Evolutionary conservation across 768 basidiomycete species (phyloP).

Genomic region (Solioccasus polychromus): DNA sequence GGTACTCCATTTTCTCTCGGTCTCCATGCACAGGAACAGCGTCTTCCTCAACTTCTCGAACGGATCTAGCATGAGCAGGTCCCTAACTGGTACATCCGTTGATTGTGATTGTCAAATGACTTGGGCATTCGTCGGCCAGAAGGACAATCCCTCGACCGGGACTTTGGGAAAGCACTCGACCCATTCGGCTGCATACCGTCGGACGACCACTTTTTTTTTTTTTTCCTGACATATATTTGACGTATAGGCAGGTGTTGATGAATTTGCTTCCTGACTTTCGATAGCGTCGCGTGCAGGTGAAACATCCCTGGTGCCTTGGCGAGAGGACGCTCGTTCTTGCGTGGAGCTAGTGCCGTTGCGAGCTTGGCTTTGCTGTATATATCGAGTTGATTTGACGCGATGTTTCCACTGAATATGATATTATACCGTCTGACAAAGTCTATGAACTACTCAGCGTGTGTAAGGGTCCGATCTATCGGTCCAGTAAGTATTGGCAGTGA

Average conservation of each 20-base stretch:
- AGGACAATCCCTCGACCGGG: background rate
- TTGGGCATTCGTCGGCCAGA: too few relatives aligned
- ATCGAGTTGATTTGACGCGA: too few relatives aligned
- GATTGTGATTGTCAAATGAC: too few relatives aligned
- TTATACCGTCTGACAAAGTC: too few relatives aligned
- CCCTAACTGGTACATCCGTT: background rate
- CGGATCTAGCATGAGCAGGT: background rate
- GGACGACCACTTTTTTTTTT: background rate
- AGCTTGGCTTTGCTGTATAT: too few relatives aligned
- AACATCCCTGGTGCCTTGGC: constrained; percentile 12
- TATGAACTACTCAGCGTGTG: too few relatives aligned
- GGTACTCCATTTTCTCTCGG: too few relatives aligned
- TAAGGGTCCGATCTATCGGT: too few relatives aligned
- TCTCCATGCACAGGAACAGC: background rate
- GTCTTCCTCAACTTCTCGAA: background rate
- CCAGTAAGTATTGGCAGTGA: too few relatives aligned
- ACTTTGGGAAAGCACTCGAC: background rate
- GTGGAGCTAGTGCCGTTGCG: too few relatives aligned
- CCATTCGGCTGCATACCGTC: background rate
- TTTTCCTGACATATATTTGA: constrained; percentile 4
- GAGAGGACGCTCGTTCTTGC: too few relatives aligned
- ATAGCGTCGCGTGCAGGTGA: constrained; percentile 5
- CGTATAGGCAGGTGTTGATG: constrained; percentile 1
- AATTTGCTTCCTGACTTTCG: constrained; percentile 7
- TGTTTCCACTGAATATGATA: too few relatives aligned